phyloP scores from a whole-genome alignment of 768 basidiomycete genomes.

The Amanita rimosa region DNA sequence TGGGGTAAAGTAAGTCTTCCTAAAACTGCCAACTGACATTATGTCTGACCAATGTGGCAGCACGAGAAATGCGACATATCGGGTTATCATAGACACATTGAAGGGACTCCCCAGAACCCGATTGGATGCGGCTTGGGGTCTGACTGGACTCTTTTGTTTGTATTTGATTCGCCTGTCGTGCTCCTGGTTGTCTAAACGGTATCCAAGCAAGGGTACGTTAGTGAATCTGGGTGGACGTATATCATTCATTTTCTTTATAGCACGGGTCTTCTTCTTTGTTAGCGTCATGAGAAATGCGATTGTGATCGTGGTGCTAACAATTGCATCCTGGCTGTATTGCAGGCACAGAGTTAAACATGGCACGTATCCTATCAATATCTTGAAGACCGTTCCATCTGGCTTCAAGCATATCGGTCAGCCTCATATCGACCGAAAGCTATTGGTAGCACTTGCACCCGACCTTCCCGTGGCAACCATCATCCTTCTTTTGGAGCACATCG shows the following conservation, averaged over 20 bases:
- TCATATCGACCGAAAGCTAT: conserved; percentile 28
- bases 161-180: conserved; percentile 59
- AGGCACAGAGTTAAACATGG: conserved; percentile 49
- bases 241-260: conserved; percentile 19
- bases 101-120: conserved; percentile 64
- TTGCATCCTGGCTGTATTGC: conserved; percentile 81
- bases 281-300: conserved; percentile 75
- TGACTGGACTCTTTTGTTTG: conserved; percentile 59
- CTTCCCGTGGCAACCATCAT: conserved; percentile 83
- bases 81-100: conserved; percentile 88
- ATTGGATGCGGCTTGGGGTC: conserved; percentile 86
- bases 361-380: conserved; percentile 75
- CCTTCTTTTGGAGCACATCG: conserved; percentile 89
- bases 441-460: conserved; percentile 61
- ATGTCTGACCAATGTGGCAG: conserved; percentile 23
- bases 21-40: neutral
- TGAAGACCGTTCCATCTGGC: conserved; percentile 77
- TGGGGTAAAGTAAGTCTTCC: conserved; percentile 58
- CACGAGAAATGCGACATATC: conserved; percentile 76
- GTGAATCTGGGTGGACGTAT: conserved; percentile 17
- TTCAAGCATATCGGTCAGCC: conserved; percentile 49
- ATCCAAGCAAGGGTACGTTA: conserved; percentile 39
- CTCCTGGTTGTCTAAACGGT: conserved; percentile 37
- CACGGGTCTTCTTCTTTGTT: conserved; percentile 67
- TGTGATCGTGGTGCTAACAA: conserved; percentile 77